Conservation (phyloP, 1,139 yeast species). For the Suhomyces ambrosiae region DNA sequence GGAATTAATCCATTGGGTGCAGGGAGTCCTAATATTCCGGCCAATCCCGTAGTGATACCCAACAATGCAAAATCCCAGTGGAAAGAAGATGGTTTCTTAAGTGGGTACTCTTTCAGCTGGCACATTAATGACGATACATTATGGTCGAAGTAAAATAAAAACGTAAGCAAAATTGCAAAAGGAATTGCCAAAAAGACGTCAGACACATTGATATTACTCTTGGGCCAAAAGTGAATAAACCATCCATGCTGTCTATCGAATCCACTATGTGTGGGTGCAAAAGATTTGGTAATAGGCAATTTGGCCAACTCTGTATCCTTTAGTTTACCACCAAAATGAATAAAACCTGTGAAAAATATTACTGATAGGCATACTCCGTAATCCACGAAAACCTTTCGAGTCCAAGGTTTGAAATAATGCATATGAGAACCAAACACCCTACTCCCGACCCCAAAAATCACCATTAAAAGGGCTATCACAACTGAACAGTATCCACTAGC, state of each 20-base stretch:
- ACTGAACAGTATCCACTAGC: conserved; percentile 78
- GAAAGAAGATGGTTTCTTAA: conserved; percentile 83
- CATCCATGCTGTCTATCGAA: conserved; percentile 56
- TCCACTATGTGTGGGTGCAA: conserved; percentile 62
- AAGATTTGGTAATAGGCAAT: conserved; percentile 74
- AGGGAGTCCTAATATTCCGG: conserved; percentile 88
- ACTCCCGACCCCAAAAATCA: conserved; percentile 71
- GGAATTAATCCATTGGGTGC: conserved; percentile 97
- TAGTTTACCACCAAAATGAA: conserved; percentile 83
- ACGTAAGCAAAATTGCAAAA: conserved; percentile 81
- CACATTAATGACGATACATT: conserved; percentile 92
- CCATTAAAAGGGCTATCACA: conserved; percentile 70
- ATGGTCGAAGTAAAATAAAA: conserved; percentile 90
- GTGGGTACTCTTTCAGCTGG: conserved; percentile 78
- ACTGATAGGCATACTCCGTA: conserved; percentile 84
- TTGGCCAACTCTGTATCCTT: conserved; percentile 51
- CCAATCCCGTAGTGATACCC: conserved; percentile 82
- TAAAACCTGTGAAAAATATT: conserved; percentile 87
- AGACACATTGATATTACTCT: conserved; percentile 58
- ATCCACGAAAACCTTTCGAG: conserved; percentile 76
- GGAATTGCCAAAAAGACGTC: conserved; percentile 89
- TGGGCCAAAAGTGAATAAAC: conserved; percentile 79
- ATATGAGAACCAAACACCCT: conserved; percentile 61
- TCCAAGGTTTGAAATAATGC: conserved; percentile 57
- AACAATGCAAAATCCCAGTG: conserved; percentile 90